These are phyloP conservation scores for Rubia peregrina DNA, from an alignment of 305 asterid species.

Conservation along the genomic window DNA sequence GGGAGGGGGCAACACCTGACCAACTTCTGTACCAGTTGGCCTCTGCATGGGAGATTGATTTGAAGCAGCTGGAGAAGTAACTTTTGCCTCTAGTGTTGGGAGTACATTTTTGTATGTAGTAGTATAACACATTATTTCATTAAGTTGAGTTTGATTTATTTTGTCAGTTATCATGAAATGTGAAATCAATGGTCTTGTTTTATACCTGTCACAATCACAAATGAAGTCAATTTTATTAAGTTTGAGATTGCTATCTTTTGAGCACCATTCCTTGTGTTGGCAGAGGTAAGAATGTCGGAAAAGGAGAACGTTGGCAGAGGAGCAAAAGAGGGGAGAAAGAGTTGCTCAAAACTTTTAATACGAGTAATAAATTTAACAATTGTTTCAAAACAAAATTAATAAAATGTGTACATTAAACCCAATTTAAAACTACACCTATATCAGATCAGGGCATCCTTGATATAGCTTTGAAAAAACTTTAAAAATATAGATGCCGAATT, in stretches of 20 bases:
- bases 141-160: background rate
- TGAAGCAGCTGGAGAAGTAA: slow-evolving; percentile 60
- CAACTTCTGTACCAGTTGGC: slow-evolving; percentile 75
- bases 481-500: background rate
- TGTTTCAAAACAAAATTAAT: background rate
- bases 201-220: background rate
- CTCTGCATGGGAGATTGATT: slow-evolving; percentile 84
- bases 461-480: background rate
- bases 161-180: background rate
- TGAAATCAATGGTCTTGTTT: background rate
- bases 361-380: background rate
- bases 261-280: background rate
- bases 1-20: slow-evolving; percentile 88
- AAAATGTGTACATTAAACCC: background rate
- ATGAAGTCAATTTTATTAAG: too few species aligned
- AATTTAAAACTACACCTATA: background rate
- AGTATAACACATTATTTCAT: background rate
- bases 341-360: too few species aligned
- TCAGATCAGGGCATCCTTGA: background rate
- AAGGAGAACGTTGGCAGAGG: too few species aligned
- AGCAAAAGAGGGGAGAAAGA: too few species aligned
- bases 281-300: too few species aligned
- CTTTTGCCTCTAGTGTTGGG: background rate
- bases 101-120: slow-evolving; percentile 15
- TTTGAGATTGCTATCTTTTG: background rate